Conservation (phyloP, 768 basidiomycete genomes). For the Suillus brevipes region DNA sequence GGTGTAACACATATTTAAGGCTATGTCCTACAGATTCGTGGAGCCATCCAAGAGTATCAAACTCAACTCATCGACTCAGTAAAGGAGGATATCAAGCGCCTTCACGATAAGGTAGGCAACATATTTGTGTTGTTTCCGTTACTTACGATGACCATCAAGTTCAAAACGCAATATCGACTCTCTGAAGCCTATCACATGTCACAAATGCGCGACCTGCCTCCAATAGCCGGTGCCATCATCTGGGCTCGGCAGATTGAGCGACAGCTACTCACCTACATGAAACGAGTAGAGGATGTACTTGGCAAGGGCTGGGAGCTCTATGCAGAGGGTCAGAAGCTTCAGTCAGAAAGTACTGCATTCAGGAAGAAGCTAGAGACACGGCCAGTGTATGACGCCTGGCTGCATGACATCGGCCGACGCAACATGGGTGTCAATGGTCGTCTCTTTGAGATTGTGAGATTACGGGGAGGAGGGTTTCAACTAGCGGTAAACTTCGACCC, state of each 20-base stretch:
- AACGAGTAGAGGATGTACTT: constrained; percentile 96
- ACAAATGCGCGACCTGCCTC: constrained; percentile 96
- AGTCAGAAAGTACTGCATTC: constrained; percentile 88
- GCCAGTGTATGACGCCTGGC: constrained; percentile 95
- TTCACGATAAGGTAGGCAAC: constrained; percentile 80
- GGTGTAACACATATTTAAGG: no score
- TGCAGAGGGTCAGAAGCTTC: constrained; percentile 97
- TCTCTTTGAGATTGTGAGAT: constrained; percentile 85
- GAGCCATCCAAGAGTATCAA: constrained; percentile 99
- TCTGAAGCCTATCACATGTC: constrained; percentile 98
- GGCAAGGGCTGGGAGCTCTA: constrained; percentile 99
- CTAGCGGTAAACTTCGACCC: constrained; percentile 97
- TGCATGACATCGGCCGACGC: constrained; percentile 90
- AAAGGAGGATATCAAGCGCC: constrained; percentile 93
- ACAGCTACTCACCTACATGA: constrained; percentile 96
- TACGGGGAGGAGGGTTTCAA: constrained; percentile 76
- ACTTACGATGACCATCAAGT: constrained; percentile 44
- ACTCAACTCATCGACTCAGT: constrained; percentile 98
- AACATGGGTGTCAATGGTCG: constrained; percentile 91
- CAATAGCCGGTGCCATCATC: constrained; percentile 97
- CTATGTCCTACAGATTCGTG: constrained; percentile 66
- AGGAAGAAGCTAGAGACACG: constrained; percentile 94
- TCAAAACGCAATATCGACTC: constrained; percentile 94
- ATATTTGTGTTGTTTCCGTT: neutral
- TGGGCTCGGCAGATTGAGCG: constrained; percentile 99